Percentiles rank a stretch among this genome's conserved stretches.
phyloP scores from a whole-genome alignment of 331 rosid species.

The Prunus yedoensis region DNA sequence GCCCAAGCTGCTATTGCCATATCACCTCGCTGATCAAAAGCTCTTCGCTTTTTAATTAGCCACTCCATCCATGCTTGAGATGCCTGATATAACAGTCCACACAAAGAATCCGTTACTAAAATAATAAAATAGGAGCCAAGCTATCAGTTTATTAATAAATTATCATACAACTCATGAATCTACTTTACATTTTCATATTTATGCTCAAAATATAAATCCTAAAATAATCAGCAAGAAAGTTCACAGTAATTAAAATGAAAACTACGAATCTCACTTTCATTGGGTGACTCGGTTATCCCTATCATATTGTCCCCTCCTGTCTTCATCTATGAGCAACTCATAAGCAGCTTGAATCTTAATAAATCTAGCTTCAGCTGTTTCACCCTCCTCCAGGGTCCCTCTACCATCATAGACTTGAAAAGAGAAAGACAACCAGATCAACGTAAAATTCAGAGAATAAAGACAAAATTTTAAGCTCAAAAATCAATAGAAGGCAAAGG shows the following conservation, averaged over 20 bases:
- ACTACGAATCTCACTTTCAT: conserved; percentile 64
- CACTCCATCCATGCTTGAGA: conserved; percentile 99
- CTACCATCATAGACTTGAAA: conserved; percentile 74
- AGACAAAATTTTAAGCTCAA: background rate
- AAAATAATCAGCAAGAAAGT: conserved; percentile 3
- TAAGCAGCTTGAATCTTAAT: conserved; percentile 98
- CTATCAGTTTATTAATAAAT: background rate
- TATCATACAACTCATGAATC: background rate
- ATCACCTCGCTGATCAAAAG: conserved; percentile 92
- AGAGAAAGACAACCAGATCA: conserved; percentile 13
- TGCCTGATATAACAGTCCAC: conserved; percentile 51
- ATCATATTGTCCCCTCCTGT: conserved; percentile 73
- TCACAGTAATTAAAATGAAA: background rate
- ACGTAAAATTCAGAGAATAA: background rate
- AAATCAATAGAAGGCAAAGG: background rate
- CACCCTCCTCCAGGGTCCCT: conserved; percentile 91
- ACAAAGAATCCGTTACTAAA: conserved; percentile 11
- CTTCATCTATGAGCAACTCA: conserved; percentile 70
- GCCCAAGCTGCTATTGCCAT: conserved; percentile 99
- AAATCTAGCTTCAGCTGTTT: conserved; percentile 90
- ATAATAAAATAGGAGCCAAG: background rate
- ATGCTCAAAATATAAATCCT: background rate
- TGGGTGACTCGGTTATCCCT: conserved; percentile 77
- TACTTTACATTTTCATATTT: background rate
- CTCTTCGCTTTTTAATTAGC: conserved; percentile 87